Evolutionary conservation across 2,329 filamentous ascomycete genomes (phyloP), one percentile per base, ranked within the genome.

Genomic region (Colletotrichum sp.): DNA sequence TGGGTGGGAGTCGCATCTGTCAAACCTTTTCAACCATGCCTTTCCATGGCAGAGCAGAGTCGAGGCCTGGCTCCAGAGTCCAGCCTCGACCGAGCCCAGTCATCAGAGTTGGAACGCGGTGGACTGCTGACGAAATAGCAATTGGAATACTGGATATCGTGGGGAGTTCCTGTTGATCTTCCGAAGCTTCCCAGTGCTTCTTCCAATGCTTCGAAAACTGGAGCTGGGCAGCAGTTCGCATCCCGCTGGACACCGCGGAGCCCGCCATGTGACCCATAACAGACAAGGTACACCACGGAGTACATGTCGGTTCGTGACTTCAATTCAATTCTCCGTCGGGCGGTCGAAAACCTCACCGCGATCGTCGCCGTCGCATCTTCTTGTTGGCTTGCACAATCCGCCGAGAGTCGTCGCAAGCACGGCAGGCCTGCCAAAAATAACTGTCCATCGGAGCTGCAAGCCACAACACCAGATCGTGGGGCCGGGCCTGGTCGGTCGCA

Each of bases 121-220:
- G 69, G 73, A 12, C 69, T 63, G 16, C 69, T 76, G 73, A 76
- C 69, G 64, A 68, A 73, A 76, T 68, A 8, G 16, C 44, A 1
- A 13, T 21, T 52, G n/a, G 3, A 21, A 52, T 9, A 44, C 49
- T 34, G 55, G 52, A 39, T 70, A 57, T 36, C 68, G 26, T 70
- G 68, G 34, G 57, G 69, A 71, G 34, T 49, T 36, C 18, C 15
- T 32, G 34, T 71, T 44, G 60, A 60, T 62, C 52, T 39, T 49
- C 26, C 68, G 26, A 30, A 24, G 26, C 3, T 30, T 44, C 26
- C 32, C 52, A 39, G 24, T 49, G 18, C 44, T 30, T 24, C 59
- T 63, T 63, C 59, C 28, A 63, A 63, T 21, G 18, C n/a, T 63
- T 68, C 16, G 49, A 44, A 67, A 55, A 67, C 18, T 68, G 34